Percentiles rank a stretch among this genome's conserved stretches.
phyloP scores from a whole-genome alignment of 495 filamentous ascomycete species.

The Cercophora newfieldiana region DNA sequence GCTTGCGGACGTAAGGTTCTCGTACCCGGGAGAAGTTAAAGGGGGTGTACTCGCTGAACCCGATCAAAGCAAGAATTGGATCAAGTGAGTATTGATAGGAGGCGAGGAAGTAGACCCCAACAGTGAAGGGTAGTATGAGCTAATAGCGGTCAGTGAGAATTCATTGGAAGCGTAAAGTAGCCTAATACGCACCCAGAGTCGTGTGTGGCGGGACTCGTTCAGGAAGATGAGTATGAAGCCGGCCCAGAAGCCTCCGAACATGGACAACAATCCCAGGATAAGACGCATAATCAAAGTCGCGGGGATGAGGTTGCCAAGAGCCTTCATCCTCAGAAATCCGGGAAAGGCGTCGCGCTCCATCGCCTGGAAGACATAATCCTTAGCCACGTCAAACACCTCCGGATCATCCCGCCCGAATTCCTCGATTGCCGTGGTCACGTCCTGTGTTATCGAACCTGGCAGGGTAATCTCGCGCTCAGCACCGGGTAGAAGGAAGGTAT shows the following conservation, averaged over 20 bases:
- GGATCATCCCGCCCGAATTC: constrained; percentile 89
- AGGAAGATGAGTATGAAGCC: constrained; percentile 91
- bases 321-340: constrained; percentile 91
- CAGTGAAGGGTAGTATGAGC: constrained; percentile 90
- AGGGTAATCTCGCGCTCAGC: constrained; percentile 94
- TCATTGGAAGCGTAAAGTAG: neutral
- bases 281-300: constrained; percentile 79
- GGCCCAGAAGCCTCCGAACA: constrained; percentile 93
- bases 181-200: constrained; percentile 71
- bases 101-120: constrained; percentile 83
- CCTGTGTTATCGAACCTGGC: constrained; percentile 77
- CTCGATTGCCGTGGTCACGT: constrained; percentile 82
- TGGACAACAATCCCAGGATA: constrained; percentile 78
- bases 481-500: constrained; percentile 88
- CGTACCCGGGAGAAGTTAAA: constrained; percentile 82
- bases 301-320: constrained; percentile 90
- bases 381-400: constrained; percentile 93
- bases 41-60: constrained; percentile 92
- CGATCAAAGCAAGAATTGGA: constrained; percentile 83
- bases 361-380: constrained; percentile 98
- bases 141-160: constrained; percentile 41
- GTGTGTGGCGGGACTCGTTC: constrained; percentile 66
- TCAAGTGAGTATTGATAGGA: constrained; percentile 95
- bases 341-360: constrained; percentile 99
- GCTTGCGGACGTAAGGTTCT: constrained; percentile 83